Evolutionary conservation across 306 rosid species (phyloP), one percentile per base, ranked within the genome.

Genomic region (Malus sieversii): DNA sequence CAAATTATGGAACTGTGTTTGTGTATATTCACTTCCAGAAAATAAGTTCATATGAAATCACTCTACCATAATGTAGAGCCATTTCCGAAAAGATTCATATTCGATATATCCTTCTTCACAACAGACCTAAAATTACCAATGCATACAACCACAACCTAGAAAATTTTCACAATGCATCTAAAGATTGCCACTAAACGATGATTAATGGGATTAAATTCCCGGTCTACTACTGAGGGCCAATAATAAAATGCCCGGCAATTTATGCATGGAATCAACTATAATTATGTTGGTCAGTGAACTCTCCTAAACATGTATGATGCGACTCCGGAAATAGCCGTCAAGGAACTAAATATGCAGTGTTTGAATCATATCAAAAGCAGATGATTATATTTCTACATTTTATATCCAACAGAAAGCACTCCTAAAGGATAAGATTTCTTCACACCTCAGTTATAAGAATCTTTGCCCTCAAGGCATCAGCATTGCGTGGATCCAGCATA

Each of bases 381-480:
- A 27, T 58, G 42, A 44, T 44, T 4, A 22, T 33, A 12, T 10
- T 48, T 29, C 66, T 22, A 62, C 55, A 4, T 44, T 18, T 13
- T 14, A 29, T 13, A 63, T 30, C 51, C 61, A 64, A 65, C 18
- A 14, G 8, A 25, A 57, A 77, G 70, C 40, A 5, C 35, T 23
- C 68, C 51, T 68, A 38, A 66, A 71, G 62, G 29, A 61, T 27
- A 4, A 52, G 5, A 55, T 51, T 25, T 61, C 25, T 63, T 11
- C 75, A 23, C 78, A 95, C 98, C 98, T 95, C 98, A 32, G 97
- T 95, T 78, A 95, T 92, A 67, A 95, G 96, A 85, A 95, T n/a
- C 89, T 95, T 95, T 18, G 97, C 98, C 74, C 97, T 90, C 92
- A 95, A 80, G 19, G 98, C 97, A 90, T 95, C 98, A 11, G 98